A percentile compares a stretch with the other conserved stretches of the same genome.
Evolutionary conservation across 129 eudicot genomes (phyloP).

Genomic region (Scalesia atractyloides): DNA sequence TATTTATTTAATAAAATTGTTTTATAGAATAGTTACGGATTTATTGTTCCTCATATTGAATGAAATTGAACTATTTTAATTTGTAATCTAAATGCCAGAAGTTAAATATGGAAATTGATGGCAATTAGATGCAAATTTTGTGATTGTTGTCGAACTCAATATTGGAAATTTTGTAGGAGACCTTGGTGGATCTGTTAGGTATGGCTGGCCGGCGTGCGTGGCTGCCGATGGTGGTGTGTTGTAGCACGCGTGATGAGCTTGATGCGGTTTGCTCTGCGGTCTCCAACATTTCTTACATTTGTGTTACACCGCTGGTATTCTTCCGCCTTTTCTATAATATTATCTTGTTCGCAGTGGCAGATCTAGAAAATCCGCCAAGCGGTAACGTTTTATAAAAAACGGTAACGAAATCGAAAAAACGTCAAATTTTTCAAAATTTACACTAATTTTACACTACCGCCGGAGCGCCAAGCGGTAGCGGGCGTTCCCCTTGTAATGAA

Average conservation of each 20-base stretch:
- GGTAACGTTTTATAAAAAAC: no score
- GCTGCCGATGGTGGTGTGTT: slow-evolving; percentile 86
- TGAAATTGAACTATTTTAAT: neutral
- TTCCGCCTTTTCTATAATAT: neutral
- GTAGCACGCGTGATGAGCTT: slow-evolving; percentile 87
- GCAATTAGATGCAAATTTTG: no score
- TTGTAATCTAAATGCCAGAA: neutral
- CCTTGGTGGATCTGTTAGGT: slow-evolving; percentile 74
- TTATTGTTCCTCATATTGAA: neutral
- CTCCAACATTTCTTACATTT: slow-evolving; percentile 61
- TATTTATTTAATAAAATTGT: neutral
- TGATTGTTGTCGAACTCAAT: neutral
- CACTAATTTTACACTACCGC: no score
- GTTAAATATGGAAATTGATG: neutral
- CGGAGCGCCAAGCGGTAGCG: no score
- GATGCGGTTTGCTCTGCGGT: slow-evolving; percentile 84
- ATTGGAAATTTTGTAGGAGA: slow-evolving; percentile 53
- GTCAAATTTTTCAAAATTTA: no score
- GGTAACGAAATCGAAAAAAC: no score
- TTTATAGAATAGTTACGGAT: neutral
- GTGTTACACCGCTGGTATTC: slow-evolving; percentile 62
- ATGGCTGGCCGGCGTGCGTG: slow-evolving; percentile 79
- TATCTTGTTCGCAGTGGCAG: no score
- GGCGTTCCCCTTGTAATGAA: no score
- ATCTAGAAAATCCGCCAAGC: no score